A percentile compares a stretch with the other conserved stretches of the same genome.
phyloP scores from a whole-genome alignment of 306 rosid species.

The Cucumis cinereus region DNA sequence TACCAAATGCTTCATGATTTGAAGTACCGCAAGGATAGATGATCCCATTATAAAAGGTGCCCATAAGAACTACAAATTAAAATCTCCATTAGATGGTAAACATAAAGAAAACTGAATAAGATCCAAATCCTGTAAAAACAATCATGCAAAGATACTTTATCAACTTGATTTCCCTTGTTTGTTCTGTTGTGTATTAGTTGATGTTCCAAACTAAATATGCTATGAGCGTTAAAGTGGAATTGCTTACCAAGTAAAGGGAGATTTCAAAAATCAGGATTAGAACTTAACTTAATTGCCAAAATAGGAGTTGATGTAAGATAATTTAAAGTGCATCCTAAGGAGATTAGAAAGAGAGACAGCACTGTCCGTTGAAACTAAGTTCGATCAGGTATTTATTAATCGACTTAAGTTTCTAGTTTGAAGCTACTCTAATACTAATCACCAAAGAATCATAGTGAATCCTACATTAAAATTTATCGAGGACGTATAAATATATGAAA shows the following conservation, averaged over 20 bases:
- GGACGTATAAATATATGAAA: neutral
- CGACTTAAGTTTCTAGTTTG: neutral
- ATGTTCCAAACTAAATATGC: neutral
- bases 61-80: conserved; percentile 70
- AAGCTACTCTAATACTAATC: neutral
- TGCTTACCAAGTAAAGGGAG: neutral
- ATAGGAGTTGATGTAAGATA: neutral
- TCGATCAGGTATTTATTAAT: neutral
- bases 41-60: conserved; percentile 95
- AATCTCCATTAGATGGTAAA: neutral
- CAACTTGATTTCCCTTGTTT: neutral
- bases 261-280: neutral
- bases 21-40: conserved; percentile 51
- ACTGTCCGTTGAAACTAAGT: neutral
- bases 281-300: neutral
- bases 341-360: neutral
- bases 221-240: neutral
- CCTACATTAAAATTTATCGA: neutral
- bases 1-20: conserved; percentile 92
- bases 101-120: neutral
- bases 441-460: neutral
- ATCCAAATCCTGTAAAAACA: neutral
- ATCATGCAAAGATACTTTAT: neutral
- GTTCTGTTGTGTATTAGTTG: neutral
- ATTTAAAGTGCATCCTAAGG: neutral